Conservation (phyloP, 2,329 filamentous ascomycete genomes). For the Cryphonectria nitschkei region DNA sequence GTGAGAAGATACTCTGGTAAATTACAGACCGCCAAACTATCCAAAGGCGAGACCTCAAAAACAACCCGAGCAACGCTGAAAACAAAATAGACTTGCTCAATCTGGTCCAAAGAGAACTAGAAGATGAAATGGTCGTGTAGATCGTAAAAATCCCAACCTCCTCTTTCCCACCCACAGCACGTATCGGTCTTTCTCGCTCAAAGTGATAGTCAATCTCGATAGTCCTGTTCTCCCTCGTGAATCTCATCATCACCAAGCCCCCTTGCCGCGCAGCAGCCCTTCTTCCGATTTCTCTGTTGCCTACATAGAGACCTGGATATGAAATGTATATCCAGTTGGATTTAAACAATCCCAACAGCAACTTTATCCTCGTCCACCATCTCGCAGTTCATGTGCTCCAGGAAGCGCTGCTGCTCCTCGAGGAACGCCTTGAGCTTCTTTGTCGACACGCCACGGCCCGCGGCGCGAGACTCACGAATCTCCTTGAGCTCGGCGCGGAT, state of each 20-base stretch:
- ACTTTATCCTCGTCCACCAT: conserved; percentile 39
- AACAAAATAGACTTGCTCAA: not conserved
- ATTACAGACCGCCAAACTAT: not conserved
- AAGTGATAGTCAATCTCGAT: not conserved
- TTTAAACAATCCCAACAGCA: conserved; percentile 28
- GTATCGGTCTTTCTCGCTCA: not conserved
- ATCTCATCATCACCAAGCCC: not conserved
- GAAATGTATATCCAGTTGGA: not conserved
- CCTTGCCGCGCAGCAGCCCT: not conserved
- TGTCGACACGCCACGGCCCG: conserved; percentile 36
- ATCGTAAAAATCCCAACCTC: not conserved
- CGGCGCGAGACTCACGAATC: conserved; percentile 41
- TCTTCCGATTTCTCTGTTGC: too few relatives aligned
- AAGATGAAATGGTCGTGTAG: not conserved
- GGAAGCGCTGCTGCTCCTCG: conserved; percentile 40
- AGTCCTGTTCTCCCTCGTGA: not conserved
- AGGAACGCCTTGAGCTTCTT: conserved; percentile 39
- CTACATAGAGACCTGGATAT: too few relatives aligned
- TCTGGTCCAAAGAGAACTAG: not conserved
- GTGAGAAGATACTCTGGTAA: not conserved
- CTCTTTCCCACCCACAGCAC: not conserved
- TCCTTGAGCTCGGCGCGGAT: conserved; percentile 50
- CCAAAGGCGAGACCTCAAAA: not conserved
- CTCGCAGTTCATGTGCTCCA: conserved; percentile 40
- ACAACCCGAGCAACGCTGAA: not conserved